phyloP scores from a whole-genome alignment of 2,329 filamentous ascomycete species.

The Phoma sp. region DNA sequence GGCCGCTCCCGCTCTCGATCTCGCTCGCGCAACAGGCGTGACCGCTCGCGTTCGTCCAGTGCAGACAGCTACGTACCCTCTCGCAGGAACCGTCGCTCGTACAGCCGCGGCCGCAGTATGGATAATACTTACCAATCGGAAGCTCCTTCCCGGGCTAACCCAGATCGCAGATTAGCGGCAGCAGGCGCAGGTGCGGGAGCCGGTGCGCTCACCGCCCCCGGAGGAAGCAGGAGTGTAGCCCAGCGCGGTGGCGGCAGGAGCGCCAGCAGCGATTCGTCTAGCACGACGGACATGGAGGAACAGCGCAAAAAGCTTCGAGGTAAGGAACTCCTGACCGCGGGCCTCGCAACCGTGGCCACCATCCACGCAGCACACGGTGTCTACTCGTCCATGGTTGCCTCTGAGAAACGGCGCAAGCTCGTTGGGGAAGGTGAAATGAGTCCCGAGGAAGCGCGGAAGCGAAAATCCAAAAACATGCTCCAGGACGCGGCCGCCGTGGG shows the following conservation, averaged over 20 bases:
- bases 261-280: constrained; percentile 52
- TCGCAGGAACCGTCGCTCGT: constrained; percentile 50
- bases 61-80: constrained; percentile 59
- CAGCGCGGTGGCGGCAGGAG: constrained; percentile 26
- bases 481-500: constrained; percentile 71
- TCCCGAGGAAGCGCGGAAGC: constrained; percentile 66
- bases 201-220: constrained; percentile 40
- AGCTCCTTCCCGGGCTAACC: constrained; percentile 42
- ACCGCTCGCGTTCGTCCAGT: constrained; percentile 54
- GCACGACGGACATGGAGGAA: constrained; percentile 68
- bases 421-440: constrained; percentile 70
- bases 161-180: constrained; percentile 48
- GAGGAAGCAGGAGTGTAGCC: constrained; percentile 22
- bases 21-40: constrained; percentile 54
- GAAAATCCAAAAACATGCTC: constrained; percentile 67
- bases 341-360: constrained; percentile 71
- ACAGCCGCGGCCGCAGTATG: constrained; percentile 50
- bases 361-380: constrained; percentile 72
- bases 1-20: constrained; percentile 50
- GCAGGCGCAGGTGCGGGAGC: constrained; percentile 44
- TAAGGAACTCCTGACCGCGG: constrained; percentile 70
- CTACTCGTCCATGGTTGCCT: constrained; percentile 68
- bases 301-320: constrained; percentile 68
- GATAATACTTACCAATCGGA: constrained; percentile 48
- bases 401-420: constrained; percentile 64